phyloP scores from a whole-genome alignment of 176 grass and related monocot genomes.

The Rhynchospora pubera region DNA sequence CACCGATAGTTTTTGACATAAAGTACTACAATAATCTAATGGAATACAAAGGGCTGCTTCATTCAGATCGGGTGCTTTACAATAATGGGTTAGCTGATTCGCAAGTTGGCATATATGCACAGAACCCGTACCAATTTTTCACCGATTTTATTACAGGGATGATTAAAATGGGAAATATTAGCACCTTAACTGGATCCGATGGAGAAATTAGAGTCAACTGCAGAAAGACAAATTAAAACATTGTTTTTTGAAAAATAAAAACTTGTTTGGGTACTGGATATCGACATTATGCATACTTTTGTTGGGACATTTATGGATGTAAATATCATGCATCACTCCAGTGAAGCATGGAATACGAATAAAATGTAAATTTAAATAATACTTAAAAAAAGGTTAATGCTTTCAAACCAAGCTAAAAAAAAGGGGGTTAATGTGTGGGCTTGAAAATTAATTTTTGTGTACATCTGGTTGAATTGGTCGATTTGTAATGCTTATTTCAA shows the following conservation, averaged over 20 bases:
- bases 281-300: neutral
- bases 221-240: slow-evolving; percentile 8
- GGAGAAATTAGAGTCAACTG: slow-evolving; percentile 46
- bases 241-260: neutral
- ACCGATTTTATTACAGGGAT: slow-evolving; percentile 39
- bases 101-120: slow-evolving; percentile 32
- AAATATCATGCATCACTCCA: neutral
- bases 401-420: too few relatives aligned
- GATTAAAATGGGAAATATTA: slow-evolving; percentile 54
- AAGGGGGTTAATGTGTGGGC: neutral
- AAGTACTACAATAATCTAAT: slow-evolving; percentile 36
- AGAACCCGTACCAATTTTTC: slow-evolving; percentile 26
- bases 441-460: neutral
- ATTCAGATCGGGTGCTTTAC: slow-evolving; percentile 64
- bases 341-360: neutral
- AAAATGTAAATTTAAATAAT: neutral
- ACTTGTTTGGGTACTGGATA: neutral
- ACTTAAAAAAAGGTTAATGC: neutral
- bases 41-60: slow-evolving; percentile 32
- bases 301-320: neutral
- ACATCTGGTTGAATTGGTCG: neutral
- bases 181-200: slow-evolving; percentile 38
- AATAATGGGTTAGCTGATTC: slow-evolving; percentile 38
- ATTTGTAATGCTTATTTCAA: neutral
- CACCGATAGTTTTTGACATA: slow-evolving; percentile 38